A percentile compares a stretch with the other conserved stretches of the same genome.
Evolutionary conservation across 1,139 yeast genomes (phyloP).

Genomic region (Magnusiomyces magnusii): DNA sequence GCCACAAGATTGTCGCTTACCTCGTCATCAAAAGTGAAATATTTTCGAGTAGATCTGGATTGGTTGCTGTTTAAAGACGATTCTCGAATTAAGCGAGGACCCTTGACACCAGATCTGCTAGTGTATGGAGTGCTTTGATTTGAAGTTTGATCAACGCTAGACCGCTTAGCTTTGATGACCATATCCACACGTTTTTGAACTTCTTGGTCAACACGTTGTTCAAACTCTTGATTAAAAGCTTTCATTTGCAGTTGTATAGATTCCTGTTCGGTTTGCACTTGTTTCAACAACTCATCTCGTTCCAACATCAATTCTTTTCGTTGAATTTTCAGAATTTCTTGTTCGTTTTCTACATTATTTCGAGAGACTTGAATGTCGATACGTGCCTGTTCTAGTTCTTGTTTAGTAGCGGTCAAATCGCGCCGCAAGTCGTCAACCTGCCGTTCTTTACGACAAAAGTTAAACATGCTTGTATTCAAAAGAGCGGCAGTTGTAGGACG

Average conservation of each 20-base stretch:
- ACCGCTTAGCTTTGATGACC: conserved; percentile 6
- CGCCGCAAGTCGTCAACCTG: conserved; percentile 45
- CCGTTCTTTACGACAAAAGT: conserved; percentile 71
- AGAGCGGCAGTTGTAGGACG: conserved; percentile 77
- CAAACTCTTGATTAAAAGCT: conserved; percentile 27
- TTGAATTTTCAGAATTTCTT: conserved; percentile 17
- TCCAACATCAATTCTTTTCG: conserved; percentile 24
- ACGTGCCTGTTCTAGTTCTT: conserved; percentile 6
- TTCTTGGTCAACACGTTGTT: conserved; percentile 29
- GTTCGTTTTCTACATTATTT: conserved; percentile 16
- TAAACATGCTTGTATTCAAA: conserved; percentile 65
- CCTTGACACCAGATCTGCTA: conserved; percentile 5
- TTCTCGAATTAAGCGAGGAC: conserved; percentile 14
- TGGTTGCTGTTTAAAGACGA: conserved; percentile 6
- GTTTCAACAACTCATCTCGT: conserved; percentile 26
- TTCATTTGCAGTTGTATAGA: conserved; percentile 25
- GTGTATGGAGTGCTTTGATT: conserved; percentile 4
- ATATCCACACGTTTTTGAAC: conserved; percentile 27
- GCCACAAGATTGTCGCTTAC: not conserved
- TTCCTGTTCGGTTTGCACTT: conserved; percentile 23
- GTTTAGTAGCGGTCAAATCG: conserved; percentile 3
- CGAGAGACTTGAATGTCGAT: conserved; percentile 15
- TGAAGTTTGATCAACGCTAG: not conserved
- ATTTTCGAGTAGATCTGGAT: conserved; percentile 4
- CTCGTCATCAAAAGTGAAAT: conserved; percentile 7